Evolutionary conservation across 768 basidiomycete species (phyloP), one percentile per base, ranked within the genome.

Genomic region (Nidula microcarpa): DNA sequence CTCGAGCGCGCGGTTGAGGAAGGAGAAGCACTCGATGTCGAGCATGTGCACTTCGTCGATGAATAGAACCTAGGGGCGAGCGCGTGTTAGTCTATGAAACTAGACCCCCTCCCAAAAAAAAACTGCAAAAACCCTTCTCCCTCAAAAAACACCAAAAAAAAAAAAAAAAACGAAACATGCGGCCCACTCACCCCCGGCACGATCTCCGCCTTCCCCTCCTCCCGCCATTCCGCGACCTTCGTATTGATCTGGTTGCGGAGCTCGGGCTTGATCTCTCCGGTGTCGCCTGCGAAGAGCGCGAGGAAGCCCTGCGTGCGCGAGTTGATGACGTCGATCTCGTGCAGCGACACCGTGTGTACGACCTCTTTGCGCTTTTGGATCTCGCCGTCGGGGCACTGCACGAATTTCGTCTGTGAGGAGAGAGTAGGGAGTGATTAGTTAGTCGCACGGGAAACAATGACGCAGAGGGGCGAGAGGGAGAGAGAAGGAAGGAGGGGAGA

Each of bases 31-130:
- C 68, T 98, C 96, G 57, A 99, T 98, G 68, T 99, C 96, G 59
- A 99, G 86, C 96, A 99, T 99, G 77, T 98, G 96, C 10, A 98
- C 96, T 73, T 98, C 96, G 70, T 98, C 96, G 61, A 98, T 97
- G 76, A 98, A 98, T 10, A 97, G 77, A n/a, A 97, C 92, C 92
- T 95, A 61, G 37, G 41, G 50, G 43, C 45, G n/a, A 41, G 23
- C 23, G 13, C 10, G 13, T 51, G 53, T 30, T 13, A 37, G 14
- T 4, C 41, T 9, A 53, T 50, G 23, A 23, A 23, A 23, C 23
- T 23, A 23, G 2, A 23, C 23, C 4, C 23, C 23, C 23, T 4
- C 4, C 4, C 23, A 1, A 23, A 23, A 23, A 23, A 23, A 23
- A 23, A 1, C 4, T 1, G n/a, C n/a, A 1, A 23, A 23, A 23